Evolutionary conservation across 345 rosid genomes (phyloP).

Genomic region (Crucihimalaya himalaica): DNA sequence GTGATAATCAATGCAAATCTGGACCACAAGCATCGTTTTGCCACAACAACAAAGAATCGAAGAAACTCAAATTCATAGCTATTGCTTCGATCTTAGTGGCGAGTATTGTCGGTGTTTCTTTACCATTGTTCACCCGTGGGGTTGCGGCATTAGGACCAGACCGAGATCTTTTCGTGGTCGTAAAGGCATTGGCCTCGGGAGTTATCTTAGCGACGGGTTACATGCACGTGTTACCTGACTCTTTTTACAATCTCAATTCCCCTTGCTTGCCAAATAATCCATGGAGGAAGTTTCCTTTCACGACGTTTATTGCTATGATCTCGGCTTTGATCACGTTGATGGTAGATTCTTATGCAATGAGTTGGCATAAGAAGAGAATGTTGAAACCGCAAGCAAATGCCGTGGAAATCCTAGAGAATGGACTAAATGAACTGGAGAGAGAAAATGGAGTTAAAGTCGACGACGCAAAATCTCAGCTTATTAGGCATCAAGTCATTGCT

Average conservation of each 20-base stretch:
- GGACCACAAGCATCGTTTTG: constrained; percentile 17
- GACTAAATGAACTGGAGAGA: neutral
- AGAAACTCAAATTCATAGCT: constrained; percentile 43
- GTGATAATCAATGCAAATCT: constrained; percentile 10
- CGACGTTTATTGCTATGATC: constrained; percentile 49
- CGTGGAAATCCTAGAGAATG: constrained; percentile 16
- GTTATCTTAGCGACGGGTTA: constrained; percentile 52
- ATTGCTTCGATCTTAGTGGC: constrained; percentile 38
- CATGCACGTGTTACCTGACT: constrained; percentile 54
- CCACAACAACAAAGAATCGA: constrained; percentile 25
- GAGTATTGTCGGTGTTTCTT: constrained; percentile 44
- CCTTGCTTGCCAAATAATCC: constrained; percentile 42
- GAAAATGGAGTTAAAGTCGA: neutral
- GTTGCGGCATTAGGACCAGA: constrained; percentile 40
- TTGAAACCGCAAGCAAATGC: neutral
- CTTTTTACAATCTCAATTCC: constrained; percentile 35
- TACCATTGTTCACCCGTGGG: constrained; percentile 26
- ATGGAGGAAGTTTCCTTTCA: constrained; percentile 51
- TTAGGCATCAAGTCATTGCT: constrained; percentile 42
- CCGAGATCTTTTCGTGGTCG: constrained; percentile 26
- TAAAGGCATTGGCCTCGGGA: constrained; percentile 46
- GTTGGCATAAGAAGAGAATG: constrained; percentile 28
- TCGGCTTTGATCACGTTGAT: constrained; percentile 44
- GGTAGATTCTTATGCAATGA: constrained; percentile 48
- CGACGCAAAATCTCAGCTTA: constrained; percentile 19